Evolutionary conservation across 176 grass and related monocot genomes (phyloP).

Genomic region (Lolium multiflorum): DNA sequence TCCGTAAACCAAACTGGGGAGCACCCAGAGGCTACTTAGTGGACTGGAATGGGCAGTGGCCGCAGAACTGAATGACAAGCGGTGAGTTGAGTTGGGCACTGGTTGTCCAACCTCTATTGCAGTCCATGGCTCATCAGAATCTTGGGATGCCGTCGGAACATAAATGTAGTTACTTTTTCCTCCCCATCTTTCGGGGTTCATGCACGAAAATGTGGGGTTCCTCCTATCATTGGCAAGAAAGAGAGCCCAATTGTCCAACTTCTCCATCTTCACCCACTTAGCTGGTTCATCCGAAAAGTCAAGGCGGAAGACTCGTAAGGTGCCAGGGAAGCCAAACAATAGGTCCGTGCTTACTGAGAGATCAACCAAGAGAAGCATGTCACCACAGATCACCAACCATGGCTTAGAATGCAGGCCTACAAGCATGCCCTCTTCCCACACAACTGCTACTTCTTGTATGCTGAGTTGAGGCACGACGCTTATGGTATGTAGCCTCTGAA

Average conservation of each 20-base stretch:
- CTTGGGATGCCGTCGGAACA: not conserved
- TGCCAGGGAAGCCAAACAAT: slow-evolving; percentile 8
- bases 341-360: not conserved
- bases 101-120: slow-evolving; percentile 32
- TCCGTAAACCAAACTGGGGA: slow-evolving; percentile 43
- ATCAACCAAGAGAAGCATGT: slow-evolving; percentile 57
- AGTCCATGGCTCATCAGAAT: slow-evolving; percentile 35
- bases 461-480: slow-evolving; percentile 31
- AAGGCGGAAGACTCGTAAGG: slow-evolving; percentile 39
- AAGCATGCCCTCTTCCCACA: slow-evolving; percentile 1
- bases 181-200: slow-evolving; percentile 62
- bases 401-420: not conserved
- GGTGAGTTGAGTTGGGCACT: not conserved
- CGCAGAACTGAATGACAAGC: not conserved
- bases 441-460: slow-evolving; percentile 39
- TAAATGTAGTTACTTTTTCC: slow-evolving; percentile 62
- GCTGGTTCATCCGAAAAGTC: slow-evolving; percentile 23
- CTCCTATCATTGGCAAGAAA: slow-evolving; percentile 43
- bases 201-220: slow-evolving; percentile 52
- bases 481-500: slow-evolving; percentile 44
- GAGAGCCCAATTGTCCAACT: slow-evolving; percentile 51
- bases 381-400: slow-evolving; percentile 49
- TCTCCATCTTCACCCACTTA: slow-evolving; percentile 51
- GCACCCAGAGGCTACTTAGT: slow-evolving; percentile 30
- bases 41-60: not conserved